Percentiles rank a stretch among this genome's conserved stretches.
These are phyloP conservation scores for Conticribra weissflogii DNA, from an alignment of 108 stramenopile species.

Conservation along the genomic window DNA sequence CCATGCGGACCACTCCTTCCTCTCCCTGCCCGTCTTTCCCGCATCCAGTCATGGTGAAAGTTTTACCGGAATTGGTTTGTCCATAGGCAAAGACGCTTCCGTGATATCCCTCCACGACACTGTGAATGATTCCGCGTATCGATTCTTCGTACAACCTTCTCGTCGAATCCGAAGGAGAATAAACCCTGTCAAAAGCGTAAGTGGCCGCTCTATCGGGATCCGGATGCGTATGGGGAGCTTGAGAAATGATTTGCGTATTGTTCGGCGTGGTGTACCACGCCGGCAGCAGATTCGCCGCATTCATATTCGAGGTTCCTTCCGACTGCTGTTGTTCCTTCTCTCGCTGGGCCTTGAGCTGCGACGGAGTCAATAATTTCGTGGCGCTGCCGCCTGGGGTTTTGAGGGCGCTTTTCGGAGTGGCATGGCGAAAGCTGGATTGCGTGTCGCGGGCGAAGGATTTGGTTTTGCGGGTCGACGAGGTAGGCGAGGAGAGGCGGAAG, in stretches of 20 bases:
- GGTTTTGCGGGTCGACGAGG: neutral
- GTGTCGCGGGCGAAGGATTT: neutral
- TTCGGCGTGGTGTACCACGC: slow-evolving; percentile 3
- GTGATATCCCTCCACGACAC: slow-evolving; percentile 91
- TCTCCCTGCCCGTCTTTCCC: neutral
- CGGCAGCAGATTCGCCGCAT: no score
- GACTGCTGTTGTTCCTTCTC: no score
- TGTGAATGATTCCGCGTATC: slow-evolving; percentile 52
- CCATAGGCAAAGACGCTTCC: slow-evolving; percentile 94
- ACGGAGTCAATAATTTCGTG: neutral
- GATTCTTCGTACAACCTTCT: slow-evolving; percentile 56
- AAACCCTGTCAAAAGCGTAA: slow-evolving; percentile 73
- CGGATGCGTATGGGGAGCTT: slow-evolving; percentile 2
- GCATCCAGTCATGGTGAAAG: slow-evolving; percentile 82
- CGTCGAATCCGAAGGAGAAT: slow-evolving; percentile 50
- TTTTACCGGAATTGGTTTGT: slow-evolving; percentile 76
- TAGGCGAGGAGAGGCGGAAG: no score
- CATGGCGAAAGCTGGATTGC: neutral
- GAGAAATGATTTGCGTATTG: neutral
- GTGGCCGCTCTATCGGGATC: slow-evolving; percentile 42
- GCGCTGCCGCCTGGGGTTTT: no score
- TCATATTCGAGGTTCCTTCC: neutral
- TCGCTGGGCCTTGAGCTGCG: neutral
- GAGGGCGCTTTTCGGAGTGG: neutral
- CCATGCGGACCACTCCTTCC: slow-evolving; percentile 71